Evolutionary conservation across 2,329 filamentous ascomycete genomes (phyloP).

Genomic region (Rhynchosporium agropyri): DNA sequence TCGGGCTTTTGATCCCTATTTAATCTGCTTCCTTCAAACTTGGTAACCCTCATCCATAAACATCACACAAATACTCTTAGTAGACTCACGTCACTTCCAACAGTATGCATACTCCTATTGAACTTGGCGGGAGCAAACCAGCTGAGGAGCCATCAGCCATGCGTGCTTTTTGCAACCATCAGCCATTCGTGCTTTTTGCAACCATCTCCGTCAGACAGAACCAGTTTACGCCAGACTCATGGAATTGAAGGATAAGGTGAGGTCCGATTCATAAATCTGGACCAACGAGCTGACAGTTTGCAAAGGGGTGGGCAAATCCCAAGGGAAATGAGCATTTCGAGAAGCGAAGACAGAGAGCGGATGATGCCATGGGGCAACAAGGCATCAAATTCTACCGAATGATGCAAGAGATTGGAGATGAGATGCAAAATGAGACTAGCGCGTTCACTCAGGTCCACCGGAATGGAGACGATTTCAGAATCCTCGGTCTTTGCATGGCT

Average conservation of each 20-base stretch:
- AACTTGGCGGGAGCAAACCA: too few relatives aligned
- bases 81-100: too few relatives aligned
- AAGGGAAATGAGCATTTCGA: constrained; percentile 50
- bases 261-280: background rate
- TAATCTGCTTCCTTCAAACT: too few relatives aligned
- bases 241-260: constrained; percentile 5
- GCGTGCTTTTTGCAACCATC: too few relatives aligned
- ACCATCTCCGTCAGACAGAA: background rate
- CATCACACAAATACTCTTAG: too few relatives aligned
- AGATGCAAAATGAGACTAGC: constrained; percentile 44
- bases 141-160: too few relatives aligned
- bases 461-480: constrained; percentile 18
- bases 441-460: constrained; percentile 15
- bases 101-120: too few relatives aligned
- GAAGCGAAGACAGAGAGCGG: constrained; percentile 35
- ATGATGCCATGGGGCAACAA: constrained; percentile 38
- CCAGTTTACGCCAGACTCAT: constrained; percentile 3
- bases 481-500: constrained; percentile 38
- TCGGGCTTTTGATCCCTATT: too few relatives aligned
- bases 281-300: background rate
- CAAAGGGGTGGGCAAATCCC: constrained; percentile 48
- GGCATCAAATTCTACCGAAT: constrained; percentile 45
- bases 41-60: too few relatives aligned
- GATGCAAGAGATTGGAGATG: constrained; percentile 49
- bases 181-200: background rate